Conservation (phyloP, 495 filamentous ascomycete species). For the Terfezia claveryi region DNA sequence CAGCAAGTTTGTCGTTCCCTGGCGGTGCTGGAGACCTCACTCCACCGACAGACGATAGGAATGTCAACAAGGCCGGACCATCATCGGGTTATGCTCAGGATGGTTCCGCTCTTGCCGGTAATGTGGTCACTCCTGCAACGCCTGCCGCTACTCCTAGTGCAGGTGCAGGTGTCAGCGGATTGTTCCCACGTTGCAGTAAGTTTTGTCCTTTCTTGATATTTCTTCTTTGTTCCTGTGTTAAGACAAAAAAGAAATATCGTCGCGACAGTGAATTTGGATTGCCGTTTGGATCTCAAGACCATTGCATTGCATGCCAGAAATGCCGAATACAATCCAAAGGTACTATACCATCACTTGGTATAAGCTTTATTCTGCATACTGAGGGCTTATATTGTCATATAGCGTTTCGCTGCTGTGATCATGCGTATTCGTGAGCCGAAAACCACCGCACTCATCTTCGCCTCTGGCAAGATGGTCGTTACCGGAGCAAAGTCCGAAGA, state of each 20-base stretch:
- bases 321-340: conserved; percentile 95
- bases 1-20: conserved; percentile 75
- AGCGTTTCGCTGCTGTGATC: conserved; percentile 99
- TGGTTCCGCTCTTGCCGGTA: conserved; percentile 29
- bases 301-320: conserved; percentile 96
- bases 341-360: conserved; percentile 27
- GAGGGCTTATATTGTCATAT: conserved; percentile 27
- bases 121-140: conserved; percentile 84
- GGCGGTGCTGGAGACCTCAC: conserved; percentile 61
- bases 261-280: conserved; percentile 96
- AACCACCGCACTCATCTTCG: conserved; percentile 94
- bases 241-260: conserved; percentile 78
- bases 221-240: conserved; percentile 3
- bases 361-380: conserved; percentile 22
- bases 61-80: conserved; percentile 12
- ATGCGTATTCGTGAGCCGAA: conserved; percentile 99
- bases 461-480: conserved; percentile 98
- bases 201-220: conserved; percentile 26
- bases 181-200: conserved; percentile 95
- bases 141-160: conserved; percentile 84
- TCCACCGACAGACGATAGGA: conserved; percentile 40
- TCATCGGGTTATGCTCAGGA: conserved; percentile 28
- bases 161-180: conserved; percentile 59
- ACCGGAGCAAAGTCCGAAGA: conserved; percentile 98
- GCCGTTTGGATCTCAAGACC: conserved; percentile 94